A percentile compares a stretch with the other conserved stretches of the same genome.
Conservation (phyloP, 1,284 basidiomycete species). For the Amylostereum areolatum region DNA sequence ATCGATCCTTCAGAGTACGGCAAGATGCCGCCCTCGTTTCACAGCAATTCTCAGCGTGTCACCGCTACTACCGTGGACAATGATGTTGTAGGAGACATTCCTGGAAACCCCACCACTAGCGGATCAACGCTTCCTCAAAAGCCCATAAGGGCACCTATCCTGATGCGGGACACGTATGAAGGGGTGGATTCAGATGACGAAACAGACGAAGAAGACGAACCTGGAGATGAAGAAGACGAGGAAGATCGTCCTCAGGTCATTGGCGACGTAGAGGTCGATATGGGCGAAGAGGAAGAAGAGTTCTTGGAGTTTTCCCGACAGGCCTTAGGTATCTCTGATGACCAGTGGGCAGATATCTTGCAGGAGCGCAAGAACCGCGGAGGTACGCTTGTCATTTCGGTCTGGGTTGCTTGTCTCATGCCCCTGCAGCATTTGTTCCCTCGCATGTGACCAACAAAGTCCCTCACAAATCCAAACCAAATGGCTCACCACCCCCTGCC, state of each 20-base stretch:
- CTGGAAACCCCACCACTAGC: background rate
- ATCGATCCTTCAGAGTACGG: conserved; percentile 73
- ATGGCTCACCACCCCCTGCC: too few relatives aligned
- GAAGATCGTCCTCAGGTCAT: conserved; percentile 75
- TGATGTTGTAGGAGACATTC: conserved; percentile 29
- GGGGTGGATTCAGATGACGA: conserved; percentile 85
- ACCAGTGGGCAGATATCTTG: conserved; percentile 80
- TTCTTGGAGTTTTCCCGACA: conserved; percentile 91
- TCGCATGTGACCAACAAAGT: conserved; percentile 23
- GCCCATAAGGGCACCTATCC: conserved; percentile 65
- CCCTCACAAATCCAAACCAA: too few relatives aligned
- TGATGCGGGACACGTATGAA: conserved; percentile 76
- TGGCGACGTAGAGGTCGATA: conserved; percentile 80
- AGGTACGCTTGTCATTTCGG: conserved; percentile 41
- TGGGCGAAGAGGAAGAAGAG: conserved; percentile 86
- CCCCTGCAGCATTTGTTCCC: conserved; percentile 64
- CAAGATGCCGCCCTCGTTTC: conserved; percentile 68
- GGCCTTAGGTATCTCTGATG: conserved; percentile 78
- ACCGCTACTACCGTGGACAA: conserved; percentile 43
- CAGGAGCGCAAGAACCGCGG: conserved; percentile 69
- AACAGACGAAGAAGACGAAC: conserved; percentile 51
- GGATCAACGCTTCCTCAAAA: conserved; percentile 13
- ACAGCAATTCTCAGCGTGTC: conserved; percentile 62
- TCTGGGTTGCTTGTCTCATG: background rate
- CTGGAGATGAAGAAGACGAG: conserved; percentile 55